phyloP scores from a whole-genome alignment of 1,284 basidiomycete species.

The Baeospora myosura region DNA sequence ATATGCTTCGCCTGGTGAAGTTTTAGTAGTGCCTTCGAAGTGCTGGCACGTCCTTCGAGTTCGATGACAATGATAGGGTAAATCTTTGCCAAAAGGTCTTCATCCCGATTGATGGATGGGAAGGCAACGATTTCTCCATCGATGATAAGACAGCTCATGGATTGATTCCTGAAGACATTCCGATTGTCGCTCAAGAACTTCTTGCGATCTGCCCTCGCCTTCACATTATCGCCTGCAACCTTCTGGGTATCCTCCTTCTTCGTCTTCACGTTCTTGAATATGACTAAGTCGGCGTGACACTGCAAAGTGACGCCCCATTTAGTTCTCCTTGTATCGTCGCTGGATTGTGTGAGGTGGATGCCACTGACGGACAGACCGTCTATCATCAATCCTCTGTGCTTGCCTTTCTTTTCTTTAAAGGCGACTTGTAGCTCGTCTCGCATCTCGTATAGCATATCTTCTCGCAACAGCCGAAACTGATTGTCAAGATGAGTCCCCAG shows the following conservation, averaged over 20 bases:
- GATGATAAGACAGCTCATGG: slow-evolving; percentile 41
- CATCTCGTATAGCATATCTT: slow-evolving; percentile 61
- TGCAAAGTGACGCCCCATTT: slow-evolving; percentile 42
- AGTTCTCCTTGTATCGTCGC: slow-evolving; percentile 22
- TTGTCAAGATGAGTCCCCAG: slow-evolving; percentile 49
- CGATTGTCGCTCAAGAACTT: slow-evolving; percentile 33
- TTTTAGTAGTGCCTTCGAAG: slow-evolving; percentile 28
- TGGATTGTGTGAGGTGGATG: slow-evolving; percentile 20
- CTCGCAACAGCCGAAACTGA: slow-evolving; percentile 55
- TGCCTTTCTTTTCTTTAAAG: slow-evolving; percentile 37
- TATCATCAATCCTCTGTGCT: slow-evolving; percentile 34
- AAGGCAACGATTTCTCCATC: slow-evolving; percentile 45
- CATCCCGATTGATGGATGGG: slow-evolving; percentile 45
- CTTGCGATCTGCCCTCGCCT: slow-evolving; percentile 20
- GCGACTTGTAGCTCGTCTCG: slow-evolving; percentile 48
- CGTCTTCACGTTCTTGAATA: slow-evolving; percentile 29
- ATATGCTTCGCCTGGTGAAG: slow-evolving; percentile 31
- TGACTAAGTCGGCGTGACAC: slow-evolving; percentile 35
- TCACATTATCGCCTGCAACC: neutral
- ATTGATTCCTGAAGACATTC: slow-evolving; percentile 42
- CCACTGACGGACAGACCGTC: slow-evolving; percentile 31
- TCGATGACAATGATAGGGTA: slow-evolving; percentile 46
- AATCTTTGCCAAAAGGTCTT: slow-evolving; percentile 37
- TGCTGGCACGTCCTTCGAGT: slow-evolving; percentile 35
- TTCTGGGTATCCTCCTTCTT: slow-evolving; percentile 5